phyloP scores from a whole-genome alignment of 345 rosid genomes.

The Brassica carinata region DNA sequence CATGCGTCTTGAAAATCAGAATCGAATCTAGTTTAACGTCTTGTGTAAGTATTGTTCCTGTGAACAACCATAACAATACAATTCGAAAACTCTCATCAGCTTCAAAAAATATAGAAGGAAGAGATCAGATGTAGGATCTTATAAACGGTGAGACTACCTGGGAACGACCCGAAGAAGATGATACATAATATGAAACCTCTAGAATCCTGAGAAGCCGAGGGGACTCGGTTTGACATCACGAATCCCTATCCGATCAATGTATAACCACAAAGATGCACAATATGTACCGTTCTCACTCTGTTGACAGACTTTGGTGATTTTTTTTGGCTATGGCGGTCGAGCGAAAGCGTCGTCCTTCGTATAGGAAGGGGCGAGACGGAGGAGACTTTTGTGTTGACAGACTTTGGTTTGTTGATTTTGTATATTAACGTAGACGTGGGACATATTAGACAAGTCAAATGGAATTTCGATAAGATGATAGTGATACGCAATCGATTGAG shows the following conservation, averaged over 20 bases:
- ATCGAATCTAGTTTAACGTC: constrained; percentile 59
- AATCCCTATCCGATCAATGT: constrained; percentile 4
- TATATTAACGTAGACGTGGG: background rate
- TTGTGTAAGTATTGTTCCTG: constrained; percentile 52
- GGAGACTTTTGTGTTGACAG: background rate
- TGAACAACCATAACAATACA: background rate
- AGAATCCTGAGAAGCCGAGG: constrained; percentile 4
- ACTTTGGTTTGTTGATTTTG: background rate
- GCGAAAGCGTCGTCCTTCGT: background rate
- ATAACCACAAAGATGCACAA: background rate
- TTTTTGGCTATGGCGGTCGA: background rate
- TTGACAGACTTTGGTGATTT: background rate
- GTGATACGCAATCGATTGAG: background rate
- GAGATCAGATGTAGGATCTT: background rate
- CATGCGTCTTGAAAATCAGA: constrained; percentile 54
- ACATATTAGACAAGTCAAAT: background rate
- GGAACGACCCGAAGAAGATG: constrained; percentile 32
- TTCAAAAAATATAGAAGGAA: background rate
- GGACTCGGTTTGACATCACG: constrained; percentile 34
- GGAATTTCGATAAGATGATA: background rate
- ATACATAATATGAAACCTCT: constrained; percentile 25
- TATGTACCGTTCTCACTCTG: background rate
- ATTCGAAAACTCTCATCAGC: background rate
- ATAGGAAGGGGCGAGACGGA: background rate
- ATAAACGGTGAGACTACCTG: constrained; percentile 23